These are phyloP conservation scores for Parathielavia hyrcaniae DNA, from an alignment of 495 filamentous ascomycete species.

Conservation along the genomic window DNA sequence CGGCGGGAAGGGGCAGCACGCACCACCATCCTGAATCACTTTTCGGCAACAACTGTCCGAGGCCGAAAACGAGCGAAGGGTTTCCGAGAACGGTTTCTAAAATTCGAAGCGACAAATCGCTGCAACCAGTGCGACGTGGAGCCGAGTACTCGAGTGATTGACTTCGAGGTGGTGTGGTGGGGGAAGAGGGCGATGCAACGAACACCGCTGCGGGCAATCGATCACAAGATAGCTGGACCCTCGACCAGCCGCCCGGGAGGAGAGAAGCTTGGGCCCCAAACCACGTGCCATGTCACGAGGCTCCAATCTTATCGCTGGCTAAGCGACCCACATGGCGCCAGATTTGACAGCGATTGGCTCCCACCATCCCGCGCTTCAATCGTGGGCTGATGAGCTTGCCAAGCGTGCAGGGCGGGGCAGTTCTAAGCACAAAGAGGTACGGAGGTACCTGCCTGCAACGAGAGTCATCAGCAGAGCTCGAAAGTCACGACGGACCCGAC, in stretches of 20 bases:
- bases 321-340: constrained; percentile 11
- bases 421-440: neutral
- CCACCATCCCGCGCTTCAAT: neutral
- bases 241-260: neutral
- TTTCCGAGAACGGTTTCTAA: neutral
- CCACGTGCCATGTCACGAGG: constrained; percentile 14
- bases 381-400: neutral
- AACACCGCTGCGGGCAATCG: constrained; percentile 7
- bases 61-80: constrained; percentile 1
- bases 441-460: neutral
- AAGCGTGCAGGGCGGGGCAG: constrained; percentile 3
- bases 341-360: neutral
- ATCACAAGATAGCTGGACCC: constrained; percentile 1
- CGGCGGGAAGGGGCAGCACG: constrained; percentile 24
- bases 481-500: neutral
- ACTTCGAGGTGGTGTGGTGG: neutral
- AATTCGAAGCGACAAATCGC: neutral
- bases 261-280: constrained; percentile 9
- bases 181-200: neutral
- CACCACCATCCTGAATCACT: constrained; percentile 41
- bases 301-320: neutral
- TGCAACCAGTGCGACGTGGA: constrained; percentile 6
- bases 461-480: neutral
- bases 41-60: constrained; percentile 7
- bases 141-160: neutral